These are phyloP conservation scores for Asterella californica DNA, from an alignment of 225 moss, liverwort and hornwort genomes.

Conservation along the genomic window DNA sequence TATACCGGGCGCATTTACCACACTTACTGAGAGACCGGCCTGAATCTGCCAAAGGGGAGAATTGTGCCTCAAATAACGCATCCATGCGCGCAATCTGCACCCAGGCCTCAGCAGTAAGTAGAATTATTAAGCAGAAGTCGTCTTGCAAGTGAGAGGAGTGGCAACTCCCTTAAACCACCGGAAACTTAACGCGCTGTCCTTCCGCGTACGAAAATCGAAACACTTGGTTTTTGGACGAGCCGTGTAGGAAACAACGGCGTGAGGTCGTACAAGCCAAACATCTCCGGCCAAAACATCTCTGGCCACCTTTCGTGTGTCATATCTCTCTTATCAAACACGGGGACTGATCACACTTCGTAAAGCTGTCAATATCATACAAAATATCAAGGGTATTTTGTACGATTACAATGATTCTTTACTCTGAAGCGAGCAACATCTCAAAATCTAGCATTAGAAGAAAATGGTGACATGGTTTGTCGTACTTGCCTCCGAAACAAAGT, in stretches of 20 bases:
- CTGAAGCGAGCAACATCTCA: neutral
- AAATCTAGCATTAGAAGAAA: too few relatives aligned
- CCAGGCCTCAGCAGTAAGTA: neutral
- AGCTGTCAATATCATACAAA: too few relatives aligned
- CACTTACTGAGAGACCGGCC: constrained; percentile 93
- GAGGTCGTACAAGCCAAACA: too few relatives aligned
- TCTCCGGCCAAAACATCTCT: too few relatives aligned
- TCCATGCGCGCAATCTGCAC: constrained; percentile 88
- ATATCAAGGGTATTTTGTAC: neutral
- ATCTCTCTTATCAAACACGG: too few relatives aligned
- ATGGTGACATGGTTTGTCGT: neutral
- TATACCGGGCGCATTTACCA: constrained; percentile 92
- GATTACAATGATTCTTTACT: neutral
- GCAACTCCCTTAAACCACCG: neutral
- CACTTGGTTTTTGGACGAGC: too few relatives aligned
- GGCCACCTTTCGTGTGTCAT: neutral
- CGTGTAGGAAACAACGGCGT: too few relatives aligned
- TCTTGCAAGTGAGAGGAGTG: neutral
- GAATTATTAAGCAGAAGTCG: neutral
- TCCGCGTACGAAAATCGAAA: too few relatives aligned
- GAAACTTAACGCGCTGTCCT: too few relatives aligned
- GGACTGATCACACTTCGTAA: too few relatives aligned
- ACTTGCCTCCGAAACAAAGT: constrained; percentile 89
- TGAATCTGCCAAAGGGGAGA: constrained; percentile 93
- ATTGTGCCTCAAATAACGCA: constrained; percentile 87